Evolutionary conservation across 2,329 filamentous ascomycete genomes (phyloP).

Genomic region (Clathrospora elynae): DNA sequence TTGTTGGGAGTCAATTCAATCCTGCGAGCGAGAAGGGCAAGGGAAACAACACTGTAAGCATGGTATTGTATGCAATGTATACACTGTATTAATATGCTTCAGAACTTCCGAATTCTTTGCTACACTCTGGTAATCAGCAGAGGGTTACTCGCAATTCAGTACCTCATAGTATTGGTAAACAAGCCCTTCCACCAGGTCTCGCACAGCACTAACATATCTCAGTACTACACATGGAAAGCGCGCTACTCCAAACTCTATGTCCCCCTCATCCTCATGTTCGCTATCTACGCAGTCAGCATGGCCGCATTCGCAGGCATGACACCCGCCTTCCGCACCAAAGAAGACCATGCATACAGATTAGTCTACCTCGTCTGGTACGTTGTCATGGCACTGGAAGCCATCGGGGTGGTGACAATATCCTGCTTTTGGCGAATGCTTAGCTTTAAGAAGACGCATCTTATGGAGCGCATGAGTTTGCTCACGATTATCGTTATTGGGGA

Average conservation of each 20-base stretch:
- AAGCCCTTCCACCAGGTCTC: not conserved
- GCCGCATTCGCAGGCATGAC: slow-evolving; percentile 44
- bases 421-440: slow-evolving; percentile 62
- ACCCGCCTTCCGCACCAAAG: slow-evolving; percentile 35
- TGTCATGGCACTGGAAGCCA: slow-evolving; percentile 59
- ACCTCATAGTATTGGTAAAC: slow-evolving; percentile 40
- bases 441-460: slow-evolving; percentile 66
- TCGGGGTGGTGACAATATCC: slow-evolving; percentile 59
- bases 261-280: slow-evolving; percentile 39
- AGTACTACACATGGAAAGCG: slow-evolving; percentile 39
- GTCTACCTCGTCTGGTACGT: slow-evolving; percentile 47
- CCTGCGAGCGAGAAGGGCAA: slow-evolving; percentile 29
- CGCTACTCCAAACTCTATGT: slow-evolving; percentile 43
- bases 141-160: slow-evolving; percentile 40
- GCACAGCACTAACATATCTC: slow-evolving; percentile 2
- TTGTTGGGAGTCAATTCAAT: slow-evolving; percentile 46
- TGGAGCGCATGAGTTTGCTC: slow-evolving; percentile 66
- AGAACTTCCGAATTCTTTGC: slow-evolving; percentile 47
- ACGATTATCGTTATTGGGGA: slow-evolving; percentile 71
- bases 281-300: slow-evolving; percentile 34
- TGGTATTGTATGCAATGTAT: not conserved
- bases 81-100: slow-evolving; percentile 7
- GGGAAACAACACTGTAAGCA: slow-evolving; percentile 36
- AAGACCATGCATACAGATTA: slow-evolving; percentile 14
- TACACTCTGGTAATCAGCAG: slow-evolving; percentile 45